Base-by-base conservation (phyloP, 352 stramenopile genomes). In the Pythium guiyangense region DNA sequence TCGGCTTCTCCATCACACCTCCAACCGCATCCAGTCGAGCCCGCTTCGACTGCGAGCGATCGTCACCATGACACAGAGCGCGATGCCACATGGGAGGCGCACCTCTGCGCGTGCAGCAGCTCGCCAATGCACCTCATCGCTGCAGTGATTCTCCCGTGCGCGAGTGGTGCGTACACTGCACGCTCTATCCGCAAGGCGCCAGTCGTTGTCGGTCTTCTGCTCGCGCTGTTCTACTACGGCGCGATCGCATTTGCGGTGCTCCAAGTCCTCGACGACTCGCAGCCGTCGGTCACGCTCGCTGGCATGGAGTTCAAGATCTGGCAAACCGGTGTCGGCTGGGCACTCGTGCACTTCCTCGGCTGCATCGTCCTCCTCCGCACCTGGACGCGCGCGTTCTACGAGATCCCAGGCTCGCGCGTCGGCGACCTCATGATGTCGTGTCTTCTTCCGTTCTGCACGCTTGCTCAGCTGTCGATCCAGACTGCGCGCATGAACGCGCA, bases 161-260 rank as follows among this genome's bases (percentile, higher is more conserved):
- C 11, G 15, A 53, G 48, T 17, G 48, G 6, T 2, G 29, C 29
- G 18, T 43, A 42, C 48, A 17, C 48, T 2, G 48, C 17, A 1
- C 29, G 29, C 29, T 15, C 17, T 17, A 53, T 53, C 48, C 26
- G 8, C 29, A 53, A 53, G 18, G 25, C 40, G 17, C 29, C 18
- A 10, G 26, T 43, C 29, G 29, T n/a, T 9, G 48, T 53, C n/a
- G 48, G 17, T 15, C 14, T 43, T 27, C 27, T 34, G 6, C 29
- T 53, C 6, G 48, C 6, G 1, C 18, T 20, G 17, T 53, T 53
- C 48, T 53, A 53, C 48, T 53, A 43, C 17, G 29, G 17, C 48
- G 39, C 31, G 25, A 43, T 52, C 11, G 4, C n/a, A 17, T 39
- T 52, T 26, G 17, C 39, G 6, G 48, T 14, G 10, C 27, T 52